Conservation (phyloP, 768 basidiomycete species). For the Mycena kentingensis region DNA sequence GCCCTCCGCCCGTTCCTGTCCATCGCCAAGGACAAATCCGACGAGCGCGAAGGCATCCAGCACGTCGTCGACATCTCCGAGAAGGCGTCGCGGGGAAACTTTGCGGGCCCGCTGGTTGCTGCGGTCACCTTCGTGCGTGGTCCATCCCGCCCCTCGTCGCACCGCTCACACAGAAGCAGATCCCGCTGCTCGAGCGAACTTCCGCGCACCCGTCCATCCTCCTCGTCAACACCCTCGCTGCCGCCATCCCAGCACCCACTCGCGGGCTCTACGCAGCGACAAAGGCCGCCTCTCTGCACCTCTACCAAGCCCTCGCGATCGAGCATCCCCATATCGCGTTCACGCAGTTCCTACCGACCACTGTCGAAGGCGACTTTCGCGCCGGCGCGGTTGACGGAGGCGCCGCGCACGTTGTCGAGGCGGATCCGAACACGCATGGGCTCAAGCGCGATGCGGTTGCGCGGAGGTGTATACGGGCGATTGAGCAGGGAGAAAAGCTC, state of each 20-base stretch:
- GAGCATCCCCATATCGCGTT: slow-evolving; percentile 75
- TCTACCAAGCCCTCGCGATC: slow-evolving; percentile 79
- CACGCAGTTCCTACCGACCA: slow-evolving; percentile 62
- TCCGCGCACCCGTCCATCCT: slow-evolving; percentile 74
- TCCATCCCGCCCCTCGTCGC: background rate
- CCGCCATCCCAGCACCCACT: slow-evolving; percentile 82
- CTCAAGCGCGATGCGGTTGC: slow-evolving; percentile 65
- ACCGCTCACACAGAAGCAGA: slow-evolving; percentile 42
- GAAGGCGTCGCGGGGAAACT: slow-evolving; percentile 65
- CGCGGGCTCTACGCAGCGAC: slow-evolving; percentile 82
- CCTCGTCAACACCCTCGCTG: slow-evolving; percentile 77
- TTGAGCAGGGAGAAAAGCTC: slow-evolving; percentile 56
- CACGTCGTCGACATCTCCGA: slow-evolving; percentile 56
- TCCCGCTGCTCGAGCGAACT: slow-evolving; percentile 68
- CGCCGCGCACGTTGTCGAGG: slow-evolving; percentile 38
- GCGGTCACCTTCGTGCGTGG: slow-evolving; percentile 70
- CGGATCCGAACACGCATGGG: slow-evolving; percentile 58
- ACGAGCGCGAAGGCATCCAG: slow-evolving; percentile 55
- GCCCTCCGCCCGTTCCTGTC: slow-evolving; percentile 76
- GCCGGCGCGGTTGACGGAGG: slow-evolving; percentile 71
- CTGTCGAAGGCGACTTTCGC: slow-evolving; percentile 79
- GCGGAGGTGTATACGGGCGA: slow-evolving; percentile 54
- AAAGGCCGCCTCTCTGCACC: slow-evolving; percentile 75
- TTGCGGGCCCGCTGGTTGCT: slow-evolving; percentile 65
- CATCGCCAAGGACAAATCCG: slow-evolving; percentile 57